Base-by-base conservation (phyloP, 768 basidiomycete species). In the Rhizopogon vulgaris region DNA sequence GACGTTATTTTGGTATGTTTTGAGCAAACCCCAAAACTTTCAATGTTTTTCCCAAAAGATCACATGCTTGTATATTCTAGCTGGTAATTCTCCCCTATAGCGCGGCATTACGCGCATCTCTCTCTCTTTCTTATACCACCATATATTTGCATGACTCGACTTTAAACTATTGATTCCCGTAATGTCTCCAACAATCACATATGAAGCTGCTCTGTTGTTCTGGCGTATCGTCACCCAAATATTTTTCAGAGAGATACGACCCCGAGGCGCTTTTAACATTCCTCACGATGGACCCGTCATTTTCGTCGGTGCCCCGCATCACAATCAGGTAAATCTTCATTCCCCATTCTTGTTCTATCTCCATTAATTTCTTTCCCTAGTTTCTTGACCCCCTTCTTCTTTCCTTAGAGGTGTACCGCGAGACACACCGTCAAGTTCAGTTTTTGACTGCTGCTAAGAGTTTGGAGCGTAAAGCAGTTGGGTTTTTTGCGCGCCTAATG, bases 201-300 rank as follows among this genome's bases (percentile, higher is more conserved):
- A 93, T 64, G 87, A 93, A 63, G 74, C 81, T 25, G 83, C 83
- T 38, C 82, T 95, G 68, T 65, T 88, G 42, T 91, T 95, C 70
- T 95, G 90, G 90, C 73, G 87, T 52, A 73, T 78, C 2, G 78
- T 95, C 52, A 91, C 89, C 57, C 89, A 89, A 70, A 84, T 98
- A 59, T 98, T 98, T 78, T 98, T 98, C 74, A 77, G 95, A 58
- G 95, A 98, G 72, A 85, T 97, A 61, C 79, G 95, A 53, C 90
- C 94, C 3, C 77, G 95, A 68, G 91, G 95, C 47, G 89, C 94
- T 32, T 97, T 89, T 78, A 90, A 96, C 66, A 90, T 98, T 53
- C 95, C 95, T 24, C 78, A 78, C 52, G 80, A 90, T 52, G 95
- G 93, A 0, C 90, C 95, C 2, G 82, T 95, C 49, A 90, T 98